These are phyloP conservation scores for Wallacemonas sp. DNA, from an alignment of 208 protist genomes.

Conservation along the genomic window DNA sequence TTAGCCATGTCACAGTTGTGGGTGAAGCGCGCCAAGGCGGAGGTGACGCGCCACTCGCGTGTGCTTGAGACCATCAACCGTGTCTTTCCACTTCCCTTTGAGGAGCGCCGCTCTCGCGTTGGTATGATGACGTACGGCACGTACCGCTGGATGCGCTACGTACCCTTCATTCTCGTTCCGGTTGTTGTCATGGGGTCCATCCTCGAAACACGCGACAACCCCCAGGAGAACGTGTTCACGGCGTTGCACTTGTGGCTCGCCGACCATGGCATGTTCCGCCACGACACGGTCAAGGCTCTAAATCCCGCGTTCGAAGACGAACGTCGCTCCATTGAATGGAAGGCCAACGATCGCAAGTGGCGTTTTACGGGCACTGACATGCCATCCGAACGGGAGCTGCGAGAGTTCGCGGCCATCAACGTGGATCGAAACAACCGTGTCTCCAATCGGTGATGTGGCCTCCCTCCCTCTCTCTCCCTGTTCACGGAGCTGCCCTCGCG, in stretches of 20 bases:
- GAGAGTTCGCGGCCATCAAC: conserved; percentile 89
- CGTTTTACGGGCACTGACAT: conserved; percentile 82
- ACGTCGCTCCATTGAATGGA: conserved; percentile 77
- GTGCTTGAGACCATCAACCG: conserved; percentile 83
- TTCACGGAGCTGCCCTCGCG: background rate
- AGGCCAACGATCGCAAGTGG: conserved; percentile 88
- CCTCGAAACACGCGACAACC: conserved; percentile 81
- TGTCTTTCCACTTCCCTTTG: conserved; percentile 84
- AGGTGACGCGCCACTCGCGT: conserved; percentile 81
- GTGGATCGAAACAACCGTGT: conserved; percentile 48
- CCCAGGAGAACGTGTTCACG: conserved; percentile 87
- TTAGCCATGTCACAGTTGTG: conserved; percentile 85
- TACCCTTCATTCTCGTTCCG: conserved; percentile 72
- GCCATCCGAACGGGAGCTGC: conserved; percentile 73
- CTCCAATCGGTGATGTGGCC: background rate
- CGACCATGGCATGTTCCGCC: conserved; percentile 85
- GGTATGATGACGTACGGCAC: conserved; percentile 86
- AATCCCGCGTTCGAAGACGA: conserved; percentile 89
- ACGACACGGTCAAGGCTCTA: conserved; percentile 87
- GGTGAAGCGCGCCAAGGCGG: conserved; percentile 88
- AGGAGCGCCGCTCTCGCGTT: conserved; percentile 82
- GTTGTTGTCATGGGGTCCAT: conserved; percentile 59
- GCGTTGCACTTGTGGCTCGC: conserved; percentile 86
- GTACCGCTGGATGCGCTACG: conserved; percentile 83
- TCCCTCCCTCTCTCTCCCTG: background rate